Evolutionary conservation across 2,329 filamentous ascomycete species (phyloP).

Genomic region (Sporothrix humicola): DNA sequence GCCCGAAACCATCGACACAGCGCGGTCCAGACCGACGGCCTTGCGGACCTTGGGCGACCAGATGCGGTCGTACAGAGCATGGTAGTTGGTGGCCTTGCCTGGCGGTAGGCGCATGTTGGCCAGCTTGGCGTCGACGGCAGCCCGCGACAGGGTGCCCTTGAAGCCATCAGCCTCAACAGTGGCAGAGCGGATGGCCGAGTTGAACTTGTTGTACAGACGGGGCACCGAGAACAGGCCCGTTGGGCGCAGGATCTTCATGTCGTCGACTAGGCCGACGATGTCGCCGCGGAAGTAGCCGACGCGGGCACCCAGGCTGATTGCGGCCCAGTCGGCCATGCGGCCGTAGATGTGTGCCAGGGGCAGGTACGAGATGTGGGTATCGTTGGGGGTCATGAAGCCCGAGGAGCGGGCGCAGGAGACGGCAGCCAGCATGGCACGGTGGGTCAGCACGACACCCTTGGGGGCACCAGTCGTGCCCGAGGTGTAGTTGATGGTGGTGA

Average conservation of each 20-base stretch:
- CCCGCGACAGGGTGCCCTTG: slow-evolving; percentile 79
- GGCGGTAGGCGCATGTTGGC: slow-evolving; percentile 74
- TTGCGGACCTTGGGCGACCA: slow-evolving; percentile 87
- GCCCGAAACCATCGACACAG: slow-evolving; percentile 78
- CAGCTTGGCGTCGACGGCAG: slow-evolving; percentile 79
- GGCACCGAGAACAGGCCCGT: slow-evolving; percentile 88
- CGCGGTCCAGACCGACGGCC: slow-evolving; percentile 80
- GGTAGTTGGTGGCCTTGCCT: slow-evolving; percentile 77
- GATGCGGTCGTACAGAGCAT: slow-evolving; percentile 81
- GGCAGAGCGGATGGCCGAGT: slow-evolving; percentile 76
- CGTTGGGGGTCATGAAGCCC: slow-evolving; percentile 56
- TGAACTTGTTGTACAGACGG: slow-evolving; percentile 89
- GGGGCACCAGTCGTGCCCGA: slow-evolving; percentile 83
- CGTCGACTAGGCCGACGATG: slow-evolving; percentile 82
- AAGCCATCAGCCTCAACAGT: slow-evolving; percentile 81
- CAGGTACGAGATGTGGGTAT: slow-evolving; percentile 82
- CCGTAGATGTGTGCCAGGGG: slow-evolving; percentile 95
- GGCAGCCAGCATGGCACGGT: slow-evolving; percentile 78
- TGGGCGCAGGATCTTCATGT: slow-evolving; percentile 84
- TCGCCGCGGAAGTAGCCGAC: slow-evolving; percentile 97
- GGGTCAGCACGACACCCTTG: slow-evolving; percentile 83
- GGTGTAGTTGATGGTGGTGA: slow-evolving; percentile 90
- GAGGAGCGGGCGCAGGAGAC: slow-evolving; percentile 65
- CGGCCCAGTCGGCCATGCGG: slow-evolving; percentile 78
- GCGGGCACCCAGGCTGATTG: slow-evolving; percentile 71